These are phyloP conservation scores for Drechslerella stenobrocha DNA, from an alignment of 2,329 filamentous ascomycete species.

Conservation along the genomic window DNA sequence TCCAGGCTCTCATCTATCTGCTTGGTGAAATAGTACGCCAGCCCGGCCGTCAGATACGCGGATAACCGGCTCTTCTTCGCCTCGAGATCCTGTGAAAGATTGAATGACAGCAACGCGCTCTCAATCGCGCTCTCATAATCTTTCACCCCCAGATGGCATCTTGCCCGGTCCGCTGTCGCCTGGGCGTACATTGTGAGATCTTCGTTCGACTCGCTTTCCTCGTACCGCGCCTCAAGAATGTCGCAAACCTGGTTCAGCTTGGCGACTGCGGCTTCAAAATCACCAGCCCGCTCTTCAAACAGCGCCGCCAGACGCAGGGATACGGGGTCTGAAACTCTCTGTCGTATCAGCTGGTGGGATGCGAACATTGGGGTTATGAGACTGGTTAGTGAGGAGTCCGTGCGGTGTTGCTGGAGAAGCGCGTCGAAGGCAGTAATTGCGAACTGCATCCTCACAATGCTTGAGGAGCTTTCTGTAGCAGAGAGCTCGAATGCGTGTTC, in stretches of 20 bases:
- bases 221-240: slow-evolving; percentile 77
- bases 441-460: slow-evolving; percentile 74
- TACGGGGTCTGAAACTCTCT: slow-evolving; percentile 70
- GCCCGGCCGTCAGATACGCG: slow-evolving; percentile 79
- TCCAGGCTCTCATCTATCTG: slow-evolving; percentile 70
- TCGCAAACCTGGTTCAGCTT: slow-evolving; percentile 69
- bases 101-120: slow-evolving; percentile 77
- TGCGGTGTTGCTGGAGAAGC: slow-evolving; percentile 63
- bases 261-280: slow-evolving; percentile 66
- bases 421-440: slow-evolving; percentile 80
- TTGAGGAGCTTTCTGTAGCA: slow-evolving; percentile 65
- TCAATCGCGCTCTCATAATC: slow-evolving; percentile 72
- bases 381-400: slow-evolving; percentile 61
- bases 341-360: slow-evolving; percentile 74
- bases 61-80: slow-evolving; percentile 75
- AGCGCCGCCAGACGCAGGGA: slow-evolving; percentile 78
- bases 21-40: slow-evolving; percentile 74
- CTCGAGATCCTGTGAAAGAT: slow-evolving; percentile 72
- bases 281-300: slow-evolving; percentile 77
- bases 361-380: slow-evolving; percentile 88
- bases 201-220: slow-evolving; percentile 74
- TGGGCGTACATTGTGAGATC: slow-evolving; percentile 77
- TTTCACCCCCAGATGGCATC: slow-evolving; percentile 73
- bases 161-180: slow-evolving; percentile 81
- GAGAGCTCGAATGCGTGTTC: slow-evolving; percentile 93